Base-by-base conservation (phyloP, 1,139 yeast species). In the Arxiozyma heterogenica region DNA sequence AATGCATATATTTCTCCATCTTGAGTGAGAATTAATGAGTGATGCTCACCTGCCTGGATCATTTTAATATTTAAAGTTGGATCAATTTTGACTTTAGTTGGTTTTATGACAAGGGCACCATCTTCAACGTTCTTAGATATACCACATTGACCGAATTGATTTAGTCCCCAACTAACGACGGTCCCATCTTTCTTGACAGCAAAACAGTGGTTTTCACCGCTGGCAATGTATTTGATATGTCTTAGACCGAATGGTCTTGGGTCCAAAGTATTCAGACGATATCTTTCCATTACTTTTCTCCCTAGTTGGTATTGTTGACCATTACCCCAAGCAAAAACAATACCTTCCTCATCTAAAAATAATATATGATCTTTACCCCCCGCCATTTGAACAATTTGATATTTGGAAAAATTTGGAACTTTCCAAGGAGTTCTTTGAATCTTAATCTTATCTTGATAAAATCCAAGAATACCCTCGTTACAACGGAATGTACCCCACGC, bases 401-500 rank as follows among this genome's bases (percentile, higher is more conserved):
- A 80, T 53, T 88, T 76, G 18, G 69, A 67, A 51, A 67, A 68
- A 1, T 52, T 47, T 1, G 76, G 74, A 45, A 93, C 78, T 61
- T 80, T 81, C 60, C 75, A 71, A 4, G 98, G 98, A 0, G 75
- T 75, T 47, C 64, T 74, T 71, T 93, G 98, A 50, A 83, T 71
- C 58, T 76, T 72, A 47, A 82, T 79, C 54, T 81, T 80, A 59
- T 83, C 82, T 59, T 81, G 80, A 71, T 88, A 93, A 44, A 69
- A 69, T 1, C 96, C 96, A 57, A 91, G 77, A 51, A 85, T 75
- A 53, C 98, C 98, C 71, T 93, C 98, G 61, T 84, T 90, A 73
- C 86, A 86, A 71, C 95, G 82, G 75, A 93, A 93, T 39, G 96
- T 87, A 44, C 99, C 99, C 98, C 98, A 93, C 0, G 98, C 95